A percentile compares a stretch with the other conserved stretches of the same genome.
Conservation (phyloP, 805 yeast species). For the Nakazawaea anatomiae region DNA sequence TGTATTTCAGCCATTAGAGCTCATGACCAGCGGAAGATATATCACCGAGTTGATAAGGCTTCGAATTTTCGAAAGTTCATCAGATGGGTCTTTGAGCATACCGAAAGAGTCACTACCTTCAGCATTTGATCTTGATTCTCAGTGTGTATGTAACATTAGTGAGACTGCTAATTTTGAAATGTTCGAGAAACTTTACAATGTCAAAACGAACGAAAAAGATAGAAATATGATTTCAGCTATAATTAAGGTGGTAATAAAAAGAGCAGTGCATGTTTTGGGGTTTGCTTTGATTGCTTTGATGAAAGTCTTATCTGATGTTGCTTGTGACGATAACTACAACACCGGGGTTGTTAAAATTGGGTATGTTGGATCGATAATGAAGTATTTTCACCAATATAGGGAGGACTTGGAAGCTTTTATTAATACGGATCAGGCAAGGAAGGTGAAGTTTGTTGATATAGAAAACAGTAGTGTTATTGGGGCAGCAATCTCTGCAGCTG, state of each 20-base stretch:
- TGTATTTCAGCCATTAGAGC: conserved; percentile 52
- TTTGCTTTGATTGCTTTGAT: conserved; percentile 32
- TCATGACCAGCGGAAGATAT: conserved; percentile 50
- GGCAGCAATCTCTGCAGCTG: conserved; percentile 46
- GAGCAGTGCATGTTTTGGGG: conserved; percentile 41
- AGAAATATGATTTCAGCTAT: conserved; percentile 14
- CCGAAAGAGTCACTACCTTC: neutral
- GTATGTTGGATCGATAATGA: conserved; percentile 47
- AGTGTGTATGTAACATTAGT: conserved; percentile 31
- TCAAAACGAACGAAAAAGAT: conserved; percentile 9
- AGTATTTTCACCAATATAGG: conserved; percentile 35
- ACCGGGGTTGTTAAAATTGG: conserved; percentile 28
- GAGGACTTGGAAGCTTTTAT: conserved; percentile 22
- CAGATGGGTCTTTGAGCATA: conserved; percentile 10
- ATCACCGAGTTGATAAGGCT: conserved; percentile 47
- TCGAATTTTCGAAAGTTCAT: conserved; percentile 24
- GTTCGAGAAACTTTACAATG: conserved; percentile 5
- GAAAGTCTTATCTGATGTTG: conserved; percentile 21
- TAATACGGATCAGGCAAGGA: conserved; percentile 13
- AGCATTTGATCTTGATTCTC: conserved; percentile 33
- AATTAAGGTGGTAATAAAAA: conserved; percentile 30
- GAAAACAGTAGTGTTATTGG: conserved; percentile 46
- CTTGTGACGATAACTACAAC: neutral
- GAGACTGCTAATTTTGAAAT: conserved; percentile 27
- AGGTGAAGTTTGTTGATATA: conserved; percentile 32